Conservation (phyloP, 208 protist species). For the Jaenimonas drosophilae region DNA sequence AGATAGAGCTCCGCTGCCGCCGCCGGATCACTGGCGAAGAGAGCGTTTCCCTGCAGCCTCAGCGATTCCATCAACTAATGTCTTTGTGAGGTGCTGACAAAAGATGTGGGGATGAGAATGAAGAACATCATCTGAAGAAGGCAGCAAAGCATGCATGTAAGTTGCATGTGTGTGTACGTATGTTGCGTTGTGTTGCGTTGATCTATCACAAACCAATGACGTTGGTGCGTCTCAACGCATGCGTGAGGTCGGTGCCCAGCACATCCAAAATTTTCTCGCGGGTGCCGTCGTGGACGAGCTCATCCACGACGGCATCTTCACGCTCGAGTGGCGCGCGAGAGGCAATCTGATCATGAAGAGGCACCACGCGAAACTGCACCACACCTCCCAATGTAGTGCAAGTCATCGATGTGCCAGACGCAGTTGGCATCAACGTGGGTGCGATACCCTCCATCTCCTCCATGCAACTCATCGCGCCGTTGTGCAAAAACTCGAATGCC, state of each 20-base stretch:
- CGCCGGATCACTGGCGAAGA: slow-evolving; percentile 36
- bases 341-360: too few relatives aligned
- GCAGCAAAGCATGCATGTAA: too few relatives aligned
- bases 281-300: slow-evolving; percentile 5
- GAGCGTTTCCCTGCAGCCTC: slow-evolving; percentile 47
- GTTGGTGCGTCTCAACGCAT: not conserved
- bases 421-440: too few relatives aligned
- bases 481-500: slow-evolving; percentile 58
- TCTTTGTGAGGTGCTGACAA: slow-evolving; percentile 1
- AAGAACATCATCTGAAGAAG: too few relatives aligned
- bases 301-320: slow-evolving; percentile 4
- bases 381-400: too few relatives aligned
- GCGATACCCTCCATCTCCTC: slow-evolving; percentile 11
- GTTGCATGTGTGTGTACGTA: too few relatives aligned
- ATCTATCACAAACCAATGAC: too few relatives aligned
- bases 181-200: too few relatives aligned
- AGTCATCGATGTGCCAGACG: too few relatives aligned
- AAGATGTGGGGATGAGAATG: too few relatives aligned
- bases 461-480: slow-evolving; percentile 28
- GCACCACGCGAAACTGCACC: too few relatives aligned
- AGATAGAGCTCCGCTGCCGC: slow-evolving; percentile 40
- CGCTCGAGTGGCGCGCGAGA: slow-evolving; percentile 7
- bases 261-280: not conserved
- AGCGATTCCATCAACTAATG: slow-evolving; percentile 58
- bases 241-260: not conserved